phyloP scores from a whole-genome alignment of 2,329 filamentous ascomycete genomes.

The Colletotrichum godetiae region DNA sequence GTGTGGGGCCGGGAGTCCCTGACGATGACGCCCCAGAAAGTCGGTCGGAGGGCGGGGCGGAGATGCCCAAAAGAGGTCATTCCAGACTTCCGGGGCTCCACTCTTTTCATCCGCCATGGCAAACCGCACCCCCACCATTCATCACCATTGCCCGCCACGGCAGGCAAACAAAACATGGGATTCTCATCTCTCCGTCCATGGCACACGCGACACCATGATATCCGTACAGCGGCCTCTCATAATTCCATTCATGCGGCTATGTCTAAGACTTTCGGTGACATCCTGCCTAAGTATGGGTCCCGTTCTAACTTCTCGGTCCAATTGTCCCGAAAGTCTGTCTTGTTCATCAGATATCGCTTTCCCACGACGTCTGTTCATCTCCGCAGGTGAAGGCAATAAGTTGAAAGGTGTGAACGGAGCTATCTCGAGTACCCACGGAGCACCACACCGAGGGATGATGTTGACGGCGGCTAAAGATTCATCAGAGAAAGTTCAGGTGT shows the following conservation, averaged over 20 bases:
- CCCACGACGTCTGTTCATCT: not conserved
- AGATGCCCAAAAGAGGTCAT: constrained; percentile 33
- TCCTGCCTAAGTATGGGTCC: not conserved
- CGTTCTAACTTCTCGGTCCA: not conserved
- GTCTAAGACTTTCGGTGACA: not conserved
- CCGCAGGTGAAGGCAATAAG: not conserved
- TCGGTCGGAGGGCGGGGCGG: constrained; percentile 33
- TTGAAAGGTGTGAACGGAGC: not conserved
- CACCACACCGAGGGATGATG: not conserved
- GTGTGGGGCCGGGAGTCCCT: not conserved
- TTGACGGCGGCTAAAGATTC: not conserved
- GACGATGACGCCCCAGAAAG: not conserved
- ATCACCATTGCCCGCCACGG: constrained; percentile 11
- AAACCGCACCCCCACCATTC: not conserved
- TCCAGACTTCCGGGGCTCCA: not conserved
- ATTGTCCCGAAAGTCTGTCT: not conserved
- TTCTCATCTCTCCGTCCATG: not conserved
- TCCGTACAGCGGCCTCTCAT: not conserved
- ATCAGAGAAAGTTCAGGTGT: not conserved
- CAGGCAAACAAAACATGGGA: constrained; percentile 9
- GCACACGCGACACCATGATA: not conserved
- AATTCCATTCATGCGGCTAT: not conserved
- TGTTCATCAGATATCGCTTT: not conserved
- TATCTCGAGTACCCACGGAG: not conserved
- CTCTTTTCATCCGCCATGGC: constrained; percentile 3